A percentile compares a stretch with the other conserved stretches of the same genome.
These are phyloP conservation scores for Suillus clintonianus DNA, from an alignment of 768 basidiomycete species.

Conservation along the genomic window DNA sequence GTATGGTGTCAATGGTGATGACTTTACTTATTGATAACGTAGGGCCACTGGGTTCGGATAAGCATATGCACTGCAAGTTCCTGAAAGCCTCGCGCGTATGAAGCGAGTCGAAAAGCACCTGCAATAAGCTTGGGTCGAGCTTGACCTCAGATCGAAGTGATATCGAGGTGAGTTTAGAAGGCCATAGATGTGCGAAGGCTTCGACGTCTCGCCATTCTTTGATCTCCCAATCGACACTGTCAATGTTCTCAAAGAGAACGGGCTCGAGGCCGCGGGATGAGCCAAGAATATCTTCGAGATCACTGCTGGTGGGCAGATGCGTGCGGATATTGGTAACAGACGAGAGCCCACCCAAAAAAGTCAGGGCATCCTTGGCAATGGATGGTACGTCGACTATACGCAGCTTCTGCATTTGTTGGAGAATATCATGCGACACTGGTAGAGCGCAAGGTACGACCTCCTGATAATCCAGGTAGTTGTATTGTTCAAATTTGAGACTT, in stretches of 20 bases:
- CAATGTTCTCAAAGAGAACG: background rate
- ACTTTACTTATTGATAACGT: background rate
- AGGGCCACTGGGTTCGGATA: background rate
- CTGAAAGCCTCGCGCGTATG: background rate
- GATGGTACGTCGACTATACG: background rate
- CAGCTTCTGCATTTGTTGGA: background rate
- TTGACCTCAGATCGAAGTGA: background rate
- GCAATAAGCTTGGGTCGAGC: background rate
- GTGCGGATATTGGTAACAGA: background rate
- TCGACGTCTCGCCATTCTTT: background rate
- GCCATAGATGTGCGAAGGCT: background rate
- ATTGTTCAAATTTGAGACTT: background rate
- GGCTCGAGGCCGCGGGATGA: background rate
- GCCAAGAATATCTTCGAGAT: background rate
- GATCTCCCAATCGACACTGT: background rate
- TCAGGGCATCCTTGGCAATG: background rate
- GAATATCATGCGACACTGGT: background rate
- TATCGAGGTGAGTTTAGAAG: background rate
- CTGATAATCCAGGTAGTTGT: too few species aligned
- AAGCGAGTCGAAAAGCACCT: background rate
- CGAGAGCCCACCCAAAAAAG: background rate
- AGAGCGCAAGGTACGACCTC: background rate
- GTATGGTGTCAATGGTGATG: slow-evolving; percentile 25
- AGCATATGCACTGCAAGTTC: background rate
- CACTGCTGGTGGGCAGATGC: background rate